A percentile compares a stretch with the other conserved stretches of the same genome.
phyloP scores from a whole-genome alignment of 1,284 basidiomycete species.

The Coniferiporia weirii region DNA sequence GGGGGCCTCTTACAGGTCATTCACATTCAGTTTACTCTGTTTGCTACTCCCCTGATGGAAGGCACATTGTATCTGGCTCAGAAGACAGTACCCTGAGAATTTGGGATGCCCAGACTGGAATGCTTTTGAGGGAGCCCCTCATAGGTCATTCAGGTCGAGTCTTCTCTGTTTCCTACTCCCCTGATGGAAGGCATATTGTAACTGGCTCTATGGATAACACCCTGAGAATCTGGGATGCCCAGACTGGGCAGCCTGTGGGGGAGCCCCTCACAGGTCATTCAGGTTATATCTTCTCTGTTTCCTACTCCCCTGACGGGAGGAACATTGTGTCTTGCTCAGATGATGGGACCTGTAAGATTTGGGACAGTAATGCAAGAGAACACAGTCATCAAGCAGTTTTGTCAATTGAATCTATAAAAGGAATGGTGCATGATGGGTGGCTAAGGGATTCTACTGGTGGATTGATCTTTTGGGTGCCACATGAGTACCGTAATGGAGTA shows the following conservation, averaged over 20 bases:
- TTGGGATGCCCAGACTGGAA: conserved; percentile 16
- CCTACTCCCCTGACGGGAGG: conserved; percentile 18
- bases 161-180: conserved; percentile 12
- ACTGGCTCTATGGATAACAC: conserved; percentile 15
- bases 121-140: conserved; percentile 1
- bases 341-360: neutral
- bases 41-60: no score
- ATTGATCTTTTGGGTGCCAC: no score
- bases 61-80: no score
- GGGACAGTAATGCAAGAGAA: neutral
- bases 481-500: no score
- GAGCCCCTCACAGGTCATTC: conserved; percentile 14
- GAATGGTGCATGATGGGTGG: no score
- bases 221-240: conserved; percentile 13
- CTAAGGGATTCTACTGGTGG: no score
- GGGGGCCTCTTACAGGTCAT: no score
- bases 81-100: conserved; percentile 12
- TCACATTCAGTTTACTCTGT: no score
- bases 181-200: conserved; percentile 7
- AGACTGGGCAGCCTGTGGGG: conserved; percentile 2
- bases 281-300: conserved; percentile 12
- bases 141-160: conserved; percentile 13
- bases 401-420: no score
- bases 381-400: no score
- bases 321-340: conserved; percentile 57